Base-by-base conservation (phyloP, 352 stramenopile genomes). In the Pythium brassicae region DNA sequence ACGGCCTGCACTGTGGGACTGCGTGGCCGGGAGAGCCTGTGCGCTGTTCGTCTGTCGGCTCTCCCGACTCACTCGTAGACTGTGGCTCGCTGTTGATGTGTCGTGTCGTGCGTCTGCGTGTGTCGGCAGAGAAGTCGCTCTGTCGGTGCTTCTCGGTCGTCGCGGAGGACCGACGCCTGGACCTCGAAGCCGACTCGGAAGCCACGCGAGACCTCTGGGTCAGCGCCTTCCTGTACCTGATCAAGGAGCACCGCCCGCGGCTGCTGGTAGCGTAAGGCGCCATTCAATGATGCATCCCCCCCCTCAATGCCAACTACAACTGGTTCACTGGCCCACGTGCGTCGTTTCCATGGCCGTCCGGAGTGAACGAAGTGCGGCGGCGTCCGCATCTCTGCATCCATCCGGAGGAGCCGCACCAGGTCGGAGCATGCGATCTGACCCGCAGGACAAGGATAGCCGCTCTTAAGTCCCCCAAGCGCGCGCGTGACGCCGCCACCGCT, bases 101-200 rank as follows among this genome's bases (percentile, higher is more conserved):
- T n/a, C n/a, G n/a, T n/a, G n/a, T n/a, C n/a, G 51, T 26, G 22
- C 15, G 35, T 59, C n/a, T 49, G 19, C 58, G 4, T 37, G 5
- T 59, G 60, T 4, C 12, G 61, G 19, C 26, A 89, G 79, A 87
- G 54, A 86, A 86, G 72, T 80, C 75, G 37, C 59, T 90, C 25
- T 64, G 66, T 23, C 61, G 74, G 40, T 90, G 79, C 53, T 86
- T 87, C 40, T 87, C 79, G 3, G 65, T 90, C 46, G 72, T 90
- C 17, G 67, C 75, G 2, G 78, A 87, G 47, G 79, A 87, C 45
- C 65, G 79, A 25, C 75, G 79, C 46, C 59, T 90, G 39, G 74
- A 90, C 39, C 62, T 90, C 0, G 79, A 90, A 68, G 79, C 79
- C 23, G 79, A 90, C 54, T 90, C 79, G 27, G 77, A 86, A 58